Conservation (phyloP, 768 basidiomycete species). For the Paxillus ammoniavirescens region DNA sequence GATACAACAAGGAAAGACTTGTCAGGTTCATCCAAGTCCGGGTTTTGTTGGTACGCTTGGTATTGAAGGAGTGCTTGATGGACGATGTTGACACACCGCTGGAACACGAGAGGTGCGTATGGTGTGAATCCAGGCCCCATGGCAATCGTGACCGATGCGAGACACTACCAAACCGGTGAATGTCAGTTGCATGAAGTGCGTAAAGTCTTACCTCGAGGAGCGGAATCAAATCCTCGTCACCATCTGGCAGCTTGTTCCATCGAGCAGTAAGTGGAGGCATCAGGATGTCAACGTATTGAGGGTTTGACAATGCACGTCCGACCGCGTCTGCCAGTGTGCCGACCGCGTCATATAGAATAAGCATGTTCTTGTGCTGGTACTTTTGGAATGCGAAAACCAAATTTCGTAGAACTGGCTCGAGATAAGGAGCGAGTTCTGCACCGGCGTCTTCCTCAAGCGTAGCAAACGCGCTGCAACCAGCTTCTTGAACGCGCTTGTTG, state of each 20-base stretch:
- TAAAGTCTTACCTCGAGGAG: conserved; percentile 76
- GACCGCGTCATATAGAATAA: conserved; percentile 98
- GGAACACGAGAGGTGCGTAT: conserved; percentile 89
- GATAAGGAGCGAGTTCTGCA: conserved; percentile 82
- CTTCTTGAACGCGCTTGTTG: conserved; percentile 99
- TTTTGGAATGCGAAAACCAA: conserved; percentile 95
- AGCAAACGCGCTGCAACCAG: conserved; percentile 97
- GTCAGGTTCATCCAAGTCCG: conserved; percentile 93
- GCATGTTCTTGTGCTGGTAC: conserved; percentile 99
- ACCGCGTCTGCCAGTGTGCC: conserved; percentile 98
- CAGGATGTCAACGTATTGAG: conserved; percentile 86
- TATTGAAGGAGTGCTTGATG: conserved; percentile 81
- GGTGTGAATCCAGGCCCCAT: conserved; percentile 87
- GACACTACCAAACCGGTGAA: conserved; percentile 57
- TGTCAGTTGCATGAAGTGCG: not conserved
- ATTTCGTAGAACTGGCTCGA: conserved; percentile 93
- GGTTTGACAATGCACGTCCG: conserved; percentile 81
- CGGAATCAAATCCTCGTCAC: conserved; percentile 91
- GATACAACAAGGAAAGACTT: conserved; percentile 97
- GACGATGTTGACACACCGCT: conserved; percentile 86
- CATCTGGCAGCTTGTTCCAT: conserved; percentile 89
- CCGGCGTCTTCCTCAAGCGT: conserved; percentile 98
- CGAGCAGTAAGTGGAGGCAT: conserved; percentile 92
- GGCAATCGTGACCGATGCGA: conserved; percentile 96
- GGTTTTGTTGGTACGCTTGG: conserved; percentile 84